A percentile compares a stretch with the other conserved stretches of the same genome.
Evolutionary conservation across 805 yeast species (phyloP).

Genomic region (Naumovozyma baii): DNA sequence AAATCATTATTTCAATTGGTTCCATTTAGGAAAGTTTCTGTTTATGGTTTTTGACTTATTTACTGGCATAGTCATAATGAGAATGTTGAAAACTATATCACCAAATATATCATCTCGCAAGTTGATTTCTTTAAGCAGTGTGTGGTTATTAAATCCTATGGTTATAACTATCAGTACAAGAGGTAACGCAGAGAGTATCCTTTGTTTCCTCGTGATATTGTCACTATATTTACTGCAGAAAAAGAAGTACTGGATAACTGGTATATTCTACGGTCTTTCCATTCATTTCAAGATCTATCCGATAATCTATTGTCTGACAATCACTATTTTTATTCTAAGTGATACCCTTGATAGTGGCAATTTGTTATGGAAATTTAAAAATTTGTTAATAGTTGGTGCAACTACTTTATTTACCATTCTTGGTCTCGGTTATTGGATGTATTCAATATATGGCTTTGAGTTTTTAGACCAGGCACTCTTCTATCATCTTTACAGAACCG

Average conservation of each 20-base stretch:
- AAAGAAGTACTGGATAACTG: constrained; percentile 29
- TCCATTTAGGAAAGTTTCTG: constrained; percentile 69
- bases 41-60: constrained; percentile 71
- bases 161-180: constrained; percentile 86
- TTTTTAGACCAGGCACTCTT: constrained; percentile 69
- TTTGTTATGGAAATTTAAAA: constrained; percentile 32
- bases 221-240: constrained; percentile 40
- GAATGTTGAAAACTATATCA: constrained; percentile 23
- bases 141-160: constrained; percentile 94
- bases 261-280: constrained; percentile 58
- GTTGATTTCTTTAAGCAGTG: constrained; percentile 34
- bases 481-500: constrained; percentile 74
- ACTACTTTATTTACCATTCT: constrained; percentile 37
- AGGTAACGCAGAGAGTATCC: constrained; percentile 85
- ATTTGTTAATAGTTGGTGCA: constrained; percentile 35
- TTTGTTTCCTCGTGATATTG: constrained; percentile 66
- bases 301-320: constrained; percentile 66
- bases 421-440: constrained; percentile 50
- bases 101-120: not conserved
- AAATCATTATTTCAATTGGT: constrained; percentile 38
- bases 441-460: constrained; percentile 57
- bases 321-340: constrained; percentile 35
- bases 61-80: constrained; percentile 59
- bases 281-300: constrained; percentile 92
- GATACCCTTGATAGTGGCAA: not conserved